Conservation (phyloP, 73 alveolate species). For the Paramecium caudatum region DNA sequence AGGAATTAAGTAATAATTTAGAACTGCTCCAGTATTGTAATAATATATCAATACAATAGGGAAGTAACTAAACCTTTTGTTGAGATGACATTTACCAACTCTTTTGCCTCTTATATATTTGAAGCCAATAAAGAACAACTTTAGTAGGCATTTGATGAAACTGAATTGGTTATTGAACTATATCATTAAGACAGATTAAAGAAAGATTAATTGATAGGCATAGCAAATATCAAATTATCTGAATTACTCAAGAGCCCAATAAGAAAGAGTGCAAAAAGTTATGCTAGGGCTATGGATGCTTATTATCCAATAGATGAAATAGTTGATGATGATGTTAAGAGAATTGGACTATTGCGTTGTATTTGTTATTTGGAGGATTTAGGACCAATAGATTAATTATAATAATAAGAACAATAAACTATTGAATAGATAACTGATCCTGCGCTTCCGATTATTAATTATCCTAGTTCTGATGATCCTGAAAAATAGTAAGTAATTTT, state of each 20-base stretch:
- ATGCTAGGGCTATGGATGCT: constrained; percentile 63
- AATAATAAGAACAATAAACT: constrained; percentile 50
- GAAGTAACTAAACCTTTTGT: constrained; percentile 63
- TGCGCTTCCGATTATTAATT: constrained; percentile 16
- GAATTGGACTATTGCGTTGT: constrained; percentile 49
- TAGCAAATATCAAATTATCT: background rate
- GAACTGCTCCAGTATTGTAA: constrained; percentile 72
- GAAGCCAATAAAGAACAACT: constrained; percentile 53
- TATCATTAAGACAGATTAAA: constrained; percentile 49
- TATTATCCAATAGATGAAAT: constrained; percentile 61
- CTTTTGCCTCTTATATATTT: constrained; percentile 50
- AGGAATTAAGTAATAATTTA: constrained; percentile 68
- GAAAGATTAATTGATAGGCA: constrained; percentile 49
- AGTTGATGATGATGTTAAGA: background rate
- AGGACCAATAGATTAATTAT: constrained; percentile 58
- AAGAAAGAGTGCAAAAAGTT: constrained; percentile 47
- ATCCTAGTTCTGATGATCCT: constrained; percentile 56
- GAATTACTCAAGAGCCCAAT: constrained; percentile 58
- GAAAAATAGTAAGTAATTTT: constrained; percentile 60
- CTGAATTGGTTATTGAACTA: background rate
- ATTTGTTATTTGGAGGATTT: constrained; percentile 47
- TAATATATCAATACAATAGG: background rate
- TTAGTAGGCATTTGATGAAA: background rate
- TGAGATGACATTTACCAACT: constrained; percentile 38
- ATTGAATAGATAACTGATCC: constrained; percentile 54